A percentile compares a stretch with the other conserved stretches of the same genome.
Conservation (phyloP, 2,329 filamentous ascomycete species). For the Xylariaceae sp. region DNA sequence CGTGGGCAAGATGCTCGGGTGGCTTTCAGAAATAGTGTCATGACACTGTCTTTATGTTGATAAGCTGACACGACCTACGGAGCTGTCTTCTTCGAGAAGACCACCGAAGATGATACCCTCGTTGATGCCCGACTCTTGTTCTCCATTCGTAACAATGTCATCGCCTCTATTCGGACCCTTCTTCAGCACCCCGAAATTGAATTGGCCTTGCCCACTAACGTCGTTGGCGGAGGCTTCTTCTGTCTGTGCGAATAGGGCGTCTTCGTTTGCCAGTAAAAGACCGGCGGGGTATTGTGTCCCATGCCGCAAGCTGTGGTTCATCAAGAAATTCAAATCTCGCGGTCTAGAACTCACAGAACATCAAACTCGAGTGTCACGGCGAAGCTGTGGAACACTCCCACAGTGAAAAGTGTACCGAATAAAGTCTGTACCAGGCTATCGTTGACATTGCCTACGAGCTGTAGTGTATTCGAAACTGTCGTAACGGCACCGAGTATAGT, state of each 20-base stretch:
- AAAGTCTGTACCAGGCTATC: constrained; percentile 5
- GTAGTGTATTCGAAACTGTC: constrained; percentile 7
- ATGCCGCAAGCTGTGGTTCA: background rate
- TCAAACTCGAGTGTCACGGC: constrained; percentile 9
- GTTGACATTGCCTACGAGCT: constrained; percentile 11
- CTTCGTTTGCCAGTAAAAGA: constrained; percentile 8
- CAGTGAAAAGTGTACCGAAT: constrained; percentile 9
- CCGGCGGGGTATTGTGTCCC: constrained; percentile 3
- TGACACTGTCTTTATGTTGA: background rate
- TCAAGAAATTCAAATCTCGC: background rate
- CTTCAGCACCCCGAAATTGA: constrained; percentile 5
- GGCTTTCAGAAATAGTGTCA: background rate
- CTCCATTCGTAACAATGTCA: constrained; percentile 9
- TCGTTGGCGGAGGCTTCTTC: constrained; percentile 6
- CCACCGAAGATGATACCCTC: constrained; percentile 10
- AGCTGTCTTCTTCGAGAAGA: constrained; percentile 10
- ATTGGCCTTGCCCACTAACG: constrained; percentile 9
- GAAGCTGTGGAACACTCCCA: constrained; percentile 8
- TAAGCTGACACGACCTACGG: constrained; percentile 8
- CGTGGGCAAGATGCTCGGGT: too few species aligned
- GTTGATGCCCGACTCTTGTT: constrained; percentile 6
- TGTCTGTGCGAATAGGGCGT: constrained; percentile 6
- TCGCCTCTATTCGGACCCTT: constrained; percentile 8
- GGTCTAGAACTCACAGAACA: constrained; percentile 1
- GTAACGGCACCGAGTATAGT: constrained; percentile 7